Conservation (phyloP, 768 basidiomycete species). For the Porphyrellus cyaneotinctus region DNA sequence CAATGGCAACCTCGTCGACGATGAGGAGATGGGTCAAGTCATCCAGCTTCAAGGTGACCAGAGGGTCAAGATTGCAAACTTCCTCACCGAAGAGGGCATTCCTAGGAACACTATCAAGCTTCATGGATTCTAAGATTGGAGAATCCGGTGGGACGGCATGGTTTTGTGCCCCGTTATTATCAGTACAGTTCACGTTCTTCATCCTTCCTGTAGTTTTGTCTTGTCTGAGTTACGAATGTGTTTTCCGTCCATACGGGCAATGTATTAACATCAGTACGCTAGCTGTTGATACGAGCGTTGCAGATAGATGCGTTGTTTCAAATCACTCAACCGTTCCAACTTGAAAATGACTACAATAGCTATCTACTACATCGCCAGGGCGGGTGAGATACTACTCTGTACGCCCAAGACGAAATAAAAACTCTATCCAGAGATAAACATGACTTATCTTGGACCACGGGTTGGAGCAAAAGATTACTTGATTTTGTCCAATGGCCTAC, state of each 20-base stretch:
- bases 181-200: slow-evolving; percentile 10
- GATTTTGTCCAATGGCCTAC: slow-evolving; percentile 91
- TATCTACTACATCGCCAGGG: background rate
- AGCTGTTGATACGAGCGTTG: slow-evolving; percentile 26
- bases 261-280: slow-evolving; percentile 25
- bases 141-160: slow-evolving; percentile 1
- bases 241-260: slow-evolving; percentile 15
- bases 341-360: background rate
- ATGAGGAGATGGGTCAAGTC: slow-evolving; percentile 94
- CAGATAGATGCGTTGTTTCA: slow-evolving; percentile 21
- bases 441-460: slow-evolving; percentile 11
- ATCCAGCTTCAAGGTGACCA: slow-evolving; percentile 99
- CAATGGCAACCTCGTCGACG: slow-evolving; percentile 94
- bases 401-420: slow-evolving; percentile 13
- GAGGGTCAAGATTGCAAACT: slow-evolving; percentile 81
- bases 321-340: slow-evolving; percentile 3
- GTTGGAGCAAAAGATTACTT: slow-evolving; percentile 45
- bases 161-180: slow-evolving; percentile 3
- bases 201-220: slow-evolving; percentile 19
- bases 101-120: slow-evolving; percentile 76
- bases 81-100: slow-evolving; percentile 82
- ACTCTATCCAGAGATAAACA: slow-evolving; percentile 3
- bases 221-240: slow-evolving; percentile 16
- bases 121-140: slow-evolving; percentile 69
- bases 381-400: background rate